Conservation (phyloP, 148 eudicot species). For the Rhododendron kiyosumense region DNA sequence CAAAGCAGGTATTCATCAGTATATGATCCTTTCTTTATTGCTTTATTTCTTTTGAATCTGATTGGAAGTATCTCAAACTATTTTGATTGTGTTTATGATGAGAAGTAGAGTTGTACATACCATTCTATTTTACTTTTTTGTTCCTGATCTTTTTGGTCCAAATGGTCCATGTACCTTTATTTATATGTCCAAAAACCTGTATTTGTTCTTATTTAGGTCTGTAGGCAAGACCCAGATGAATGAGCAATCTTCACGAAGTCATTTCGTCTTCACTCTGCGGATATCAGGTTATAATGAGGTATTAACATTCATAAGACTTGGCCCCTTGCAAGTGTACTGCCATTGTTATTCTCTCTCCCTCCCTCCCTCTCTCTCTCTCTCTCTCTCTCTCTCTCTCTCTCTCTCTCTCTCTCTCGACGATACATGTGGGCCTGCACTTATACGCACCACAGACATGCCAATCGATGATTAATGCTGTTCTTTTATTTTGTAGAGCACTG, state of each 20-base stretch:
- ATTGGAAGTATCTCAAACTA: not conserved
- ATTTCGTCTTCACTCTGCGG: conserved; percentile 87
- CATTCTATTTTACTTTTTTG: not conserved
- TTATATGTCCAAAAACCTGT: not conserved
- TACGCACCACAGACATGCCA: not conserved
- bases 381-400: not conserved
- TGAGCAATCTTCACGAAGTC: conserved; percentile 97
- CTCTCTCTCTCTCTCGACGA: not conserved
- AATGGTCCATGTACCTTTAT: not conserved
- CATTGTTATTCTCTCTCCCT: not conserved
- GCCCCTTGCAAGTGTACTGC: not conserved
- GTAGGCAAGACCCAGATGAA: conserved; percentile 96
- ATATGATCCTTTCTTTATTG: not conserved
- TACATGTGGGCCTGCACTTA: not conserved
- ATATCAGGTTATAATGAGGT: conserved; percentile 95
- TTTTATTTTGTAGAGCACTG: conserved; percentile 57
- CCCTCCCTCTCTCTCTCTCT: not conserved
- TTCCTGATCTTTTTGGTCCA: not conserved
- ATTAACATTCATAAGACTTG: not conserved
- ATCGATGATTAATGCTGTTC: not conserved
- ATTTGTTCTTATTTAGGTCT: conserved; percentile 44
- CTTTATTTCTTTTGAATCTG: not conserved
- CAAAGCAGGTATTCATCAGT: conserved; percentile 70
- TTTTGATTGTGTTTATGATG: not conserved
- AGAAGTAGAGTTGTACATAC: not conserved